phyloP scores from a whole-genome alignment of 805 yeast species.

The Barnettozyma pratensis region DNA sequence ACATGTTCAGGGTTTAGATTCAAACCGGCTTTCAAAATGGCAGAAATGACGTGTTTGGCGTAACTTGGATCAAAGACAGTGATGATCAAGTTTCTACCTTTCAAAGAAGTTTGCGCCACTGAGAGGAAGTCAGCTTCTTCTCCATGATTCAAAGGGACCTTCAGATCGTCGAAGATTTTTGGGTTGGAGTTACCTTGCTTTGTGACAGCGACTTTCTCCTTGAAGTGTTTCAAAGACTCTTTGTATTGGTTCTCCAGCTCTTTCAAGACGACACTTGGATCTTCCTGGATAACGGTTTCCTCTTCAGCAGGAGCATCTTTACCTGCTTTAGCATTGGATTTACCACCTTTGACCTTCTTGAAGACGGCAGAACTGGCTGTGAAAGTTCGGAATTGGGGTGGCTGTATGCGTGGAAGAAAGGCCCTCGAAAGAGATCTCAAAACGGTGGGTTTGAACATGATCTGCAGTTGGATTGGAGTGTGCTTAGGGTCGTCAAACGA shows the following conservation, averaged over 20 bases:
- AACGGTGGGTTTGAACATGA: conserved; percentile 7
- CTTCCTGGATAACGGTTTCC: conserved; percentile 10
- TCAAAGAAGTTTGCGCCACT: conserved; percentile 65
- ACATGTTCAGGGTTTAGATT: conserved; percentile 80
- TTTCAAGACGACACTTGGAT: conserved; percentile 15
- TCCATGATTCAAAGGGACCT: conserved; percentile 43
- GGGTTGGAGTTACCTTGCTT: conserved; percentile 71
- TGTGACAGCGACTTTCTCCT: conserved; percentile 52
- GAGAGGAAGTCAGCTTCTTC: conserved; percentile 46
- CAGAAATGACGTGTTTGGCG: conserved; percentile 61
- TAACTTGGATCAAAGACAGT: conserved; percentile 84
- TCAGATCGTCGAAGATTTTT: conserved; percentile 54
- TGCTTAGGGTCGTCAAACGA: too few relatives aligned
- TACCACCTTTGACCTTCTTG: conserved; percentile 19
- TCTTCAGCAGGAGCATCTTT: conserved; percentile 8
- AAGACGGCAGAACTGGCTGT: conserved; percentile 1
- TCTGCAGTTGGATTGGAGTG: too few relatives aligned
- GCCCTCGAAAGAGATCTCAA: not conserved
- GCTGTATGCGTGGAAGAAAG: not conserved
- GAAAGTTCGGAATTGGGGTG: conserved; percentile 6
- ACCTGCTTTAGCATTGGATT: conserved; percentile 2
- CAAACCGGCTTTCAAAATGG: conserved; percentile 62
- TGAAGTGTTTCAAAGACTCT: conserved; percentile 44
- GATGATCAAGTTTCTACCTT: conserved; percentile 66
- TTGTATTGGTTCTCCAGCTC: conserved; percentile 31